Base-by-base conservation (phyloP, 352 stramenopile species). In the Globisporangium solare region DNA sequence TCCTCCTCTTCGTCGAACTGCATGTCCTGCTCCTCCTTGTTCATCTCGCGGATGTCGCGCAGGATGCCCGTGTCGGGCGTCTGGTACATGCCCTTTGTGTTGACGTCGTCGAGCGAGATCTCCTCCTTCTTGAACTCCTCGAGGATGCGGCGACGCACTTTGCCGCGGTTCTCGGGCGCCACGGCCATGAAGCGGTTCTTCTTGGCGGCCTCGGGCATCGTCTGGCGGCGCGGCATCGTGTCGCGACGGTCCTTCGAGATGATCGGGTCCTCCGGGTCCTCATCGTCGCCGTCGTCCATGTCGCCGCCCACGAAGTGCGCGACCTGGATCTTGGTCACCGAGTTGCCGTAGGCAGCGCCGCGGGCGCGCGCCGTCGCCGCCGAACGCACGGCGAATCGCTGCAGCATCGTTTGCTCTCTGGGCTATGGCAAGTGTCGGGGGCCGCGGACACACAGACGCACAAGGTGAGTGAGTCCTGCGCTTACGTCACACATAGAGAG, bases 61-160 rank as follows among this genome's bases (percentile, higher is more conserved):
- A 92, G 58, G 24, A 90, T 53, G 31, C 78, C 74, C 10, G 72
- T 58, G 53, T 90, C 83, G 1, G 83, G 83, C n/a, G 67, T 69
- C 17, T 85, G 62, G 60, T 83, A 80, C 45, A 70, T 65, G 21
- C 61, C 66, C 0, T 67, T 64, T 50, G 70, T 61, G 54, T 87
- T 72, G 31, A 68, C 56, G 51, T 88, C 81, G 17, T 69, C 75
- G 41, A 92, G 68, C 54, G 74, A 71, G 56, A 92, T 68, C 42
- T 81, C 63, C 47, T 84, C 73, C 61, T 83, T 80, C 61, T 89
- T 88, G 69, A 89, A 90, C 70, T 89, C 78, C 54, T 92, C 79
- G 48, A 92, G 63, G 18, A 92, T 74, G 37, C 79, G 77, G 21
- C 83, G 83, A 68, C 83, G 83, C 60, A 88, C 74, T 56, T 88